A percentile compares a stretch with the other conserved stretches of the same genome.
phyloP scores from a whole-genome alignment of 2,329 filamentous ascomycete genomes.

The Pseudopithomyces maydicus region DNA sequence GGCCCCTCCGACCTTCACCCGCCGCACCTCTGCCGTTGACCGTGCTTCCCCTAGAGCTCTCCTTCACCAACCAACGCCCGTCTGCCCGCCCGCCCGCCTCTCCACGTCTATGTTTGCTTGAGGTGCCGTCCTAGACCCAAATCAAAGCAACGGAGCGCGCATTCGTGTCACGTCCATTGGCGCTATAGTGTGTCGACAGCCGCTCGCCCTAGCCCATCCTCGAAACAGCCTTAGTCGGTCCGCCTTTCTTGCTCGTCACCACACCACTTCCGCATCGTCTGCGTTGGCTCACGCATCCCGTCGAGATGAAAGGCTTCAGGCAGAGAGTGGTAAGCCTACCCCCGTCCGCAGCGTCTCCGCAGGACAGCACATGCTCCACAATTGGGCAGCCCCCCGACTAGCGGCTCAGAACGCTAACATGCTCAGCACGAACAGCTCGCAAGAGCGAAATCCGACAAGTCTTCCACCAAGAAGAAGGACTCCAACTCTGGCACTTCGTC shows the following conservation, averaged over 20 bases:
- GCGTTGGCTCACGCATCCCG: conserved; percentile 39
- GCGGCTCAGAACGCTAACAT: conserved; percentile 53
- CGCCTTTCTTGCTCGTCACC: conserved; percentile 27
- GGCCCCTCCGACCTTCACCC: conserved; percentile 3
- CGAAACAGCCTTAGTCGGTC: conserved; percentile 27
- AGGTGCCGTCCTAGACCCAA: conserved; percentile 20
- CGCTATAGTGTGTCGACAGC: conserved; percentile 22
- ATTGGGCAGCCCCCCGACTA: conserved; percentile 24
- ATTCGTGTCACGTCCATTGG: conserved; percentile 30
- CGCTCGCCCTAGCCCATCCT: conserved; percentile 26
- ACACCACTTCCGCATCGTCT: conserved; percentile 33
- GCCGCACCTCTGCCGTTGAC: background rate
- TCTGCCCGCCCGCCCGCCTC: background rate
- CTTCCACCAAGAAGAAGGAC: conserved; percentile 70
- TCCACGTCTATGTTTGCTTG: conserved; percentile 22
- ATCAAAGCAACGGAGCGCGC: conserved; percentile 25
- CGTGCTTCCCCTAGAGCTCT: conserved; percentile 2
- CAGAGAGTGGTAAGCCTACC: conserved; percentile 85
- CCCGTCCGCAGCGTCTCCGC: conserved; percentile 25
- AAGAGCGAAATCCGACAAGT: conserved; percentile 86
- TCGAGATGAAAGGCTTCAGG: conserved; percentile 94
- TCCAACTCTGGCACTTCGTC: conserved; percentile 72
- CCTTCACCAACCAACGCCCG: background rate
- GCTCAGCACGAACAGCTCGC: conserved; percentile 81
- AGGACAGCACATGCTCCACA: conserved; percentile 24